Percentiles rank a stretch among this genome's conserved stretches.
phyloP scores from a whole-genome alignment of 176 grass and related monocot genomes.

The Oropetium thomaeum region DNA sequence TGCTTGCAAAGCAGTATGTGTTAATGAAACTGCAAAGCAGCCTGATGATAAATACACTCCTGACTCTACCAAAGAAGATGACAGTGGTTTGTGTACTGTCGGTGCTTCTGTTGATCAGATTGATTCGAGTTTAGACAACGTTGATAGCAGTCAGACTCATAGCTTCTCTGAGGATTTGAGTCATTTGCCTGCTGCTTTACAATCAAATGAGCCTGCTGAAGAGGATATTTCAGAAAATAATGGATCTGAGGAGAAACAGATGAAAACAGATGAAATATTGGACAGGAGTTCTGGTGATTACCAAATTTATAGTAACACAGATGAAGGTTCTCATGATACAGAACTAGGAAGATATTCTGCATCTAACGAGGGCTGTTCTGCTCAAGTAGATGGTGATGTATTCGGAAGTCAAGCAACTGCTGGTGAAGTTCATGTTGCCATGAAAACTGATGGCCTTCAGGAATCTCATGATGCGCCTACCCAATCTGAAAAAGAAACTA shows the following conservation, averaged over 20 bases:
- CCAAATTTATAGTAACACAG: background rate
- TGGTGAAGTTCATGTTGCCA: background rate
- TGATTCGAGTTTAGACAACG: background rate
- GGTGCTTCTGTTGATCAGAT: slow-evolving; percentile 1
- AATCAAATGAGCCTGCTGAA: slow-evolving; percentile 15
- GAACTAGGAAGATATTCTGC: background rate
- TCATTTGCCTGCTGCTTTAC: slow-evolving; percentile 12
- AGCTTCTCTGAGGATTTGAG: background rate
- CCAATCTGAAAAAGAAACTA: slow-evolving; percentile 1
- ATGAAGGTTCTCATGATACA: slow-evolving; percentile 22
- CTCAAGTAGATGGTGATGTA: slow-evolving; percentile 11
- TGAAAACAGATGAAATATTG: slow-evolving; percentile 10
- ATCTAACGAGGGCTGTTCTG: slow-evolving; percentile 28
- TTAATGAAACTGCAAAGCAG: background rate
- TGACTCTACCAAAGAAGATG: slow-evolving; percentile 9
- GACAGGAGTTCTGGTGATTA: background rate
- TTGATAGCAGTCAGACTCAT: background rate
- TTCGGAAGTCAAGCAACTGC: slow-evolving; percentile 6
- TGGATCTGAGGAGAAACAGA: slow-evolving; percentile 1
- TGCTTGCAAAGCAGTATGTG: background rate
- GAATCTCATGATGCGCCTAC: slow-evolving; percentile 8
- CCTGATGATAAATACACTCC: background rate
- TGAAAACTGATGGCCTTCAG: slow-evolving; percentile 20
- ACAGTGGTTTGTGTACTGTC: slow-evolving; percentile 5
- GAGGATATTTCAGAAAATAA: slow-evolving; percentile 9